Evolutionary conservation across 176 grass and related monocot species (phyloP), one percentile per base, ranked within the genome.

Genomic region (Oryza longistaminata): DNA sequence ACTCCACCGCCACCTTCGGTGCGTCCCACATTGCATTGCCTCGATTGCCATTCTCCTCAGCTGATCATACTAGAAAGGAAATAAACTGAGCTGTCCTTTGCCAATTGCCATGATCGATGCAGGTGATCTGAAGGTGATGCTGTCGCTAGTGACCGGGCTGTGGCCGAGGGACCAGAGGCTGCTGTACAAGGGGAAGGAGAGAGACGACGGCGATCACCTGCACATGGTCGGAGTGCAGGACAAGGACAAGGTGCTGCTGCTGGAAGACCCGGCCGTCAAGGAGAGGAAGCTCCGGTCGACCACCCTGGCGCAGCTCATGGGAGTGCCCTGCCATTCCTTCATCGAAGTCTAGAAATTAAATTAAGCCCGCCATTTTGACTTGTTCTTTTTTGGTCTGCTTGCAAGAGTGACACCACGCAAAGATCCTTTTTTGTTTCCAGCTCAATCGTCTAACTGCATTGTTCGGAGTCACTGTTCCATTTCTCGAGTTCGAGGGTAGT

Each of bases 141-240:
- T 95, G 29, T 95, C 91, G 42, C 43, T 87, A 46, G 85, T 80
- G 82, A 93, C 95, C 11, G 91, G 91, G 0, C 79, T 98, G n/a
- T 92, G 92, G 91, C 91, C 93, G 35, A 87, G 85, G 68, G 95
- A 98, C 64, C 93, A 95, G 87, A 90, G 91, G 71, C 92, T 97
- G 66, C 77, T 97, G 70, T 97, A 90, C 86, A 94, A 82, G 39
- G 95, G 95, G 10, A 92, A 92, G 79, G 95, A 97, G 80, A 88
- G 91, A 73, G 91, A 95, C 62, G 93, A 98, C 53, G 29, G 42
- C 76, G 95, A 93, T 39, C 93, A 95, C 78, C 87, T 98, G 37
- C 96, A 98, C 89, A 98, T 98, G 91, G 85, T 95, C 7, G 93
- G 93, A 21, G 91, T 95, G 3, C 87, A 91, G 71, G 90, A 95